phyloP scores from a whole-genome alignment of 2,329 filamentous ascomycete genomes.

The Sarocladiaceae sp. region DNA sequence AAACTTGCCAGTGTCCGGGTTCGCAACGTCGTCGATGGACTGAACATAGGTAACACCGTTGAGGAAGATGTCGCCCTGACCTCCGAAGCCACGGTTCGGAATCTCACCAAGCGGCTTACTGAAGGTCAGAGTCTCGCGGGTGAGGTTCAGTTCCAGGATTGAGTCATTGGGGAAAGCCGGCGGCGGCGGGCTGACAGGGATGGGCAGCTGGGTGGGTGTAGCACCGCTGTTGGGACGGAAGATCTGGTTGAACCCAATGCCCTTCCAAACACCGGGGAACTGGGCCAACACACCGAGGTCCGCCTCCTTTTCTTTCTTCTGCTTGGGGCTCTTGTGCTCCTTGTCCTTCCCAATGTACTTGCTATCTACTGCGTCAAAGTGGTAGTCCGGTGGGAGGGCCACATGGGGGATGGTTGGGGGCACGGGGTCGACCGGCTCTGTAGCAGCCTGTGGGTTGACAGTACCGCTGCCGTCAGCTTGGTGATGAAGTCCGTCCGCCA shows the following conservation, averaged over 20 bases:
- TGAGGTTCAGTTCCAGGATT: conserved; percentile 32
- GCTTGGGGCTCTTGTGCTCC: not conserved
- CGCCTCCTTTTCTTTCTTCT: not conserved
- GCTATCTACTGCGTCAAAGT: not conserved
- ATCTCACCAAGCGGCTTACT: conserved; percentile 23
- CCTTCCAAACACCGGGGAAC: conserved; percentile 23
- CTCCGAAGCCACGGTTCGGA: conserved; percentile 30
- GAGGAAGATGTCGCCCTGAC: conserved; percentile 27
- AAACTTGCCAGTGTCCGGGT: conserved; percentile 15
- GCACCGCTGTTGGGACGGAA: conserved; percentile 26
- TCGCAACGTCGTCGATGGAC: conserved; percentile 26
- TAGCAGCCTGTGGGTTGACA: not conserved
- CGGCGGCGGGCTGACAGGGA: conserved; percentile 12
- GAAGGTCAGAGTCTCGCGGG: conserved; percentile 27
- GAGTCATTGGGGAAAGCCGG: conserved; percentile 18
- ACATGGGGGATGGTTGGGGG: not conserved
- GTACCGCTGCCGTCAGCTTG: not conserved
- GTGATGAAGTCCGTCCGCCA: not conserved
- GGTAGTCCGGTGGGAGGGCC: not conserved
- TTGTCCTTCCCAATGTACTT: too few relatives aligned
- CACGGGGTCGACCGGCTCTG: not conserved
- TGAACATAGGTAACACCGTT: conserved; percentile 30
- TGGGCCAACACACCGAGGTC: conserved; percentile 17
- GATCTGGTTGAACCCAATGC: conserved; percentile 31
- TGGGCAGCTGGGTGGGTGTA: conserved; percentile 15